phyloP scores from a whole-genome alignment of 139 green algal species.

The Closterium sp. region DNA sequence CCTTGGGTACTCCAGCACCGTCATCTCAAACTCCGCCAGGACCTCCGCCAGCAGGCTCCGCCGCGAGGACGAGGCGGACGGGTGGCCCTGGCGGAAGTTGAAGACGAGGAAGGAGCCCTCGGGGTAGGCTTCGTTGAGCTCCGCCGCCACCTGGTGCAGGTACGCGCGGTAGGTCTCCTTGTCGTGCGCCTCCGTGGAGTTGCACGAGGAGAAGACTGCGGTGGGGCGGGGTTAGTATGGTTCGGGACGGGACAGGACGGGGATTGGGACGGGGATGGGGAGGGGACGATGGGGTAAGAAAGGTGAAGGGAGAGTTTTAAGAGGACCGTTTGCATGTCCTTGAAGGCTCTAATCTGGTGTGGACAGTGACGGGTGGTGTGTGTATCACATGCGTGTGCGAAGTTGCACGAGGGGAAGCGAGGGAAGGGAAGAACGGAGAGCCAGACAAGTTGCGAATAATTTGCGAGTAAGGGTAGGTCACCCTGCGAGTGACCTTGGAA shows the following conservation, averaged over 20 bases:
- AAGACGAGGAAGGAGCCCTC: slow-evolving; percentile 44
- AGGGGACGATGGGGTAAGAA: background rate
- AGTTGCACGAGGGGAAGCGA: background rate
- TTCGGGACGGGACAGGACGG: background rate
- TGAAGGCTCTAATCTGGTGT: background rate
- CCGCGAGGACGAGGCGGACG: background rate
- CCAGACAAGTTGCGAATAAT: background rate
- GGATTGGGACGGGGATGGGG: background rate
- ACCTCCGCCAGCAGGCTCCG: slow-evolving; percentile 32
- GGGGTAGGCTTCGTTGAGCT: slow-evolving; percentile 36
- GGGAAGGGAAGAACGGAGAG: background rate
- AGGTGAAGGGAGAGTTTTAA: background rate
- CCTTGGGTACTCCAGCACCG: slow-evolving; percentile 40
- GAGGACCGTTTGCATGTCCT: background rate
- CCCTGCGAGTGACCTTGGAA: background rate
- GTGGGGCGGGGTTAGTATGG: background rate
- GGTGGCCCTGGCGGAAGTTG: slow-evolving; percentile 44
- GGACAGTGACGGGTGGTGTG: background rate
- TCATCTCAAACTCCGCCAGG: slow-evolving; percentile 45
- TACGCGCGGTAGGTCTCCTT: slow-evolving; percentile 45
- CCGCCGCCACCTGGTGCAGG: slow-evolving; percentile 15
- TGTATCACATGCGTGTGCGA: background rate
- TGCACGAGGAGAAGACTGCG: slow-evolving; percentile 48
- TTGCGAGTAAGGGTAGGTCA: background rate
- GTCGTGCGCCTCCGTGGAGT: slow-evolving; percentile 30